A percentile compares a stretch with the other conserved stretches of the same genome.
Conservation (phyloP, 164 flowering plant genomes). For the Dillenia turbinata region DNA sequence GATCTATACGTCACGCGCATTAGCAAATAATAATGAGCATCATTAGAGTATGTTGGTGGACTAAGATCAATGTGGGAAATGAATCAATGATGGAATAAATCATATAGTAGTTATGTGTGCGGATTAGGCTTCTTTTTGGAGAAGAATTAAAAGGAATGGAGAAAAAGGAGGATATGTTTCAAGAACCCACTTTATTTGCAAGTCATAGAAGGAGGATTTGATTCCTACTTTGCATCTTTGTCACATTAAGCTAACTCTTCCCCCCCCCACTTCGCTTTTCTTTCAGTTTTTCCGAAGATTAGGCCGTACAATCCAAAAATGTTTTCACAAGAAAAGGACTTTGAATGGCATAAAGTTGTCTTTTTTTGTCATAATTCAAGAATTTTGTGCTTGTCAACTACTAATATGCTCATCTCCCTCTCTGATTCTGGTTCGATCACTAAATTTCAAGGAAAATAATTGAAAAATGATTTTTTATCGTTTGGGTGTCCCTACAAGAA, state of each 20-base stretch:
- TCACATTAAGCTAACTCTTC: constrained; percentile 18
- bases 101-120: not conserved
- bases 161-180: not conserved
- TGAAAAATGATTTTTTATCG: too few species aligned
- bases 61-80: not conserved
- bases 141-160: not conserved
- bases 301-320: too few species aligned
- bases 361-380: too few species aligned
- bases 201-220: constrained; percentile 7
- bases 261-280: not conserved
- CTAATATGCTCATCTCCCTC: too few species aligned
- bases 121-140: constrained; percentile 1
- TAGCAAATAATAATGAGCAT: too few species aligned
- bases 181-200: constrained; percentile 4
- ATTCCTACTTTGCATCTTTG: constrained; percentile 19
- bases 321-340: too few species aligned
- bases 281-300: too few species aligned
- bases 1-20: too few species aligned
- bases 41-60: not conserved
- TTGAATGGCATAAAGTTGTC: too few species aligned
- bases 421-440: rapidly evolving
- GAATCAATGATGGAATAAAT: constrained; percentile 8
- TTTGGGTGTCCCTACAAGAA: too few species aligned
- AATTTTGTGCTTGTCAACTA: too few species aligned
- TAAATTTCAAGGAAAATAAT: too few species aligned